Base-by-base conservation (phyloP, 2,329 filamentous ascomycete species). In the Hyphodiscus sp. region DNA sequence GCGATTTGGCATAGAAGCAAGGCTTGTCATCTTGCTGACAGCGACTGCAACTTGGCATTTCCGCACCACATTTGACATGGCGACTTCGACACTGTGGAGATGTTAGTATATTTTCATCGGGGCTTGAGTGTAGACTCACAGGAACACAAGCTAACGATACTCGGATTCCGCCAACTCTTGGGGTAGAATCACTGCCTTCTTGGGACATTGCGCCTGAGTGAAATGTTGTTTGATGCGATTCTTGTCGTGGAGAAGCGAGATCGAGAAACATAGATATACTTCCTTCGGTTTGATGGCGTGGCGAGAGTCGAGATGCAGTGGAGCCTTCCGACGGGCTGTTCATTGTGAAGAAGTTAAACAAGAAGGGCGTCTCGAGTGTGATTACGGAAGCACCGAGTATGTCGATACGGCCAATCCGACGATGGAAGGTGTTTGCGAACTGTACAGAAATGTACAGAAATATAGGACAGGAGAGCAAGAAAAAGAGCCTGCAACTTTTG, bases 1-100 rank as follows among this genome's bases (percentile, higher is more conserved):
- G 69, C 13, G 76, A 78, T 57, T 73, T 73, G 19, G 73, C 69
- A 63, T 78, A 78, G 53, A 69, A 70, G 52, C 76, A 79, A 26
- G 72, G 65, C 53, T 74, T 74, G 23, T 69, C 70, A 45, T 71
- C 69, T 19, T 65, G 61, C 41, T 63, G 61, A 58, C 75, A 77
- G 20, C 74, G 72, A 50, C 62, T 66, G 53, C 74, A 77, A 18
- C 61, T 61, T 26, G 75, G 75, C 52, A 67, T 68, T 45, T 66
- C 69, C 41, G 71, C 74, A 57, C 76, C 75, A 58, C 74, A 78
- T 66, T 74, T 75, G 30, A 76, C 65, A 64, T 72, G 72, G 29
- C 68, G 70, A 53, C 62, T 69, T 49, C 68, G 71, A 51, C 65
- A 67, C 62, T 64, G 18, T 46, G 16, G 45, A 50, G 11, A 2